These are phyloP conservation scores for Calonectria multiphialidica DNA, from an alignment of 2,329 filamentous ascomycete genomes.

Conservation along the genomic window DNA sequence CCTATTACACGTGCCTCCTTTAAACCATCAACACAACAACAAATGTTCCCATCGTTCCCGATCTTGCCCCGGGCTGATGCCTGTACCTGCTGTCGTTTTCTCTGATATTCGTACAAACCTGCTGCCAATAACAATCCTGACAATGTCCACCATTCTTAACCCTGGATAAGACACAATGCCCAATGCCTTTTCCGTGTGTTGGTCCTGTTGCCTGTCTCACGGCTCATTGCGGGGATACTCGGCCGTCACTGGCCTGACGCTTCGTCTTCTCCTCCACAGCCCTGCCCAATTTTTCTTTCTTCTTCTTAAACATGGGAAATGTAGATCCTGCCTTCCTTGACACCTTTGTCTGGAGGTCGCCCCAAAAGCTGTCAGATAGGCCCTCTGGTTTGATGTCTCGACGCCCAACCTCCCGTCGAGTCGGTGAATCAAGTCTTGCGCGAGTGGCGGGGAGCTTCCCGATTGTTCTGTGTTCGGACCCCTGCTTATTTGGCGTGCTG, in stretches of 20 bases:
- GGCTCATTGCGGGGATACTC: not conserved
- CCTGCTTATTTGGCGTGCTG: not conserved
- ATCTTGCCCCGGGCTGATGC: not conserved
- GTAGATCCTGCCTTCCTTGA: conserved; percentile 32
- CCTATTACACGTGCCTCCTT: not conserved
- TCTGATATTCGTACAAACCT: not conserved
- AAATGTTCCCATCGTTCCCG: not conserved
- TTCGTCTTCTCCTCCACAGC: conserved; percentile 35
- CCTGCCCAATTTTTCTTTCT: conserved; percentile 38
- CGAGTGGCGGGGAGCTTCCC: not conserved
- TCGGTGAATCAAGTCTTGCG: not conserved
- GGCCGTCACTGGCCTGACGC: not conserved
- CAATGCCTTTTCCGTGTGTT: not conserved
- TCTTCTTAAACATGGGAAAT: conserved; percentile 39
- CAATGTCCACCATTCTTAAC: not conserved
- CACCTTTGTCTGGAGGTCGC: conserved; percentile 39
- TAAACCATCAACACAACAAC: not conserved
- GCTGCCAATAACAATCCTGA: too few species aligned
- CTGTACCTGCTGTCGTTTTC: not conserved
- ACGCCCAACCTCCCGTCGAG: conserved; percentile 23
- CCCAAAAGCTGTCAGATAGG: conserved; percentile 41
- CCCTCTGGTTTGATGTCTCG: conserved; percentile 28
- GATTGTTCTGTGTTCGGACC: not conserved
- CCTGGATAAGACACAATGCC: not conserved
- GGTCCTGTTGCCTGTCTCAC: not conserved